A percentile compares a stretch with the other conserved stretches of the same genome.
Conservation (phyloP, 192 early-diverging fungal genomes). For the Rhizophagus sp. region DNA sequence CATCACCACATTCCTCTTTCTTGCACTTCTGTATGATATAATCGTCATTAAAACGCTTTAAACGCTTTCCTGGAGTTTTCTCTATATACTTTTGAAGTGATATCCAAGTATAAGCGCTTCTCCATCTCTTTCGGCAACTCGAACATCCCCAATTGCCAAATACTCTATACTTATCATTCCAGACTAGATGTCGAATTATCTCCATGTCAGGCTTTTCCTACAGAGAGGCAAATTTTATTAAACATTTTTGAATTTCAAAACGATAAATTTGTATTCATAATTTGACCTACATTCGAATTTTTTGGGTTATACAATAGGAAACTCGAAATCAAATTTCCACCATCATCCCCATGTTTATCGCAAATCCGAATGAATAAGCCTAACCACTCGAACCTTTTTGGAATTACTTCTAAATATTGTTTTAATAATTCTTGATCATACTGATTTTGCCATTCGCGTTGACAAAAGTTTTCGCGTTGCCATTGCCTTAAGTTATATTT, state of each 20-base stretch:
- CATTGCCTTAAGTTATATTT: too few relatives aligned
- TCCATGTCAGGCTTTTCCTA: neutral
- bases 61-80: neutral
- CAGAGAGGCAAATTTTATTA: too few relatives aligned
- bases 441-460: neutral
- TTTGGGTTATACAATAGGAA: neutral
- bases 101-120: conserved; percentile 30
- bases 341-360: neutral
- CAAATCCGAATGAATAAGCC: neutral
- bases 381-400: too few relatives aligned
- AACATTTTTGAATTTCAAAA: too few relatives aligned
- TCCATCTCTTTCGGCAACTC: conserved; percentile 8
- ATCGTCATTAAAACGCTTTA: neutral
- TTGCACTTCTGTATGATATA: conserved; percentile 11
- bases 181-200: neutral
- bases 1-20: neutral
- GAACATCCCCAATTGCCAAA: conserved; percentile 10
- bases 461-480: neutral
- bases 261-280: too few relatives aligned
- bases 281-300: neutral
- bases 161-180: neutral
- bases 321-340: neutral
- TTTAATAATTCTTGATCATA: neutral
- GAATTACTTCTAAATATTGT: neutral
- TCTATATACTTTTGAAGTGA: conserved; percentile 27